Base-by-base conservation (phyloP, 345 rosid species). In the Eucalyptus pauciflora region DNA sequence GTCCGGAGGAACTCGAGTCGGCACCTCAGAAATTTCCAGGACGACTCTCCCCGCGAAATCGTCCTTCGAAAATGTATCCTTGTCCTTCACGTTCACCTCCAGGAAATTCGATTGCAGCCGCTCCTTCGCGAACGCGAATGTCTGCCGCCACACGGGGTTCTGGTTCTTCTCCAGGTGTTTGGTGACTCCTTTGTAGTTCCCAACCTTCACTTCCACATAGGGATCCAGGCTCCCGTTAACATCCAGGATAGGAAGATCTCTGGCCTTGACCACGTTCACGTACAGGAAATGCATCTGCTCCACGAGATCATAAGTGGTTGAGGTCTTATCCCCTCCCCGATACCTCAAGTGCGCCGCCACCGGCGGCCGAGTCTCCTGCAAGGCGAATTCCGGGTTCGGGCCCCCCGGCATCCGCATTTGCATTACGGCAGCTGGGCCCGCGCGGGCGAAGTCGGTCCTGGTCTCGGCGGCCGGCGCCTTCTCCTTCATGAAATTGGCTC, bases 201-300 rank as follows among this genome's bases (percentile, higher is more conserved):
- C 95, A 41, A 93, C 90, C 89, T 87, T 93, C 86, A 92, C 94
- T 85, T 92, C 94, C 58, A 91, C 95, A 31, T 94, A 94, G 51
- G 95, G 95, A 60, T 94, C 95, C 50, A 91, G 90, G 54, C 92
- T 91, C 9, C 95, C 95, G 0, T 89, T 64, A 10, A 93, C 92
- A 85, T 92, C 94, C 88, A 90, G 91, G 7, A 37, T 79, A 10
- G 95, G 94, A 60, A 94, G 90, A 33, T 92, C 94, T 87, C 54
- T 91, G 69, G 94, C 95, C 90, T 94, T 94, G 58, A 93, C 94
- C 7, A 94, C 94, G 50, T 91, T 91, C 67, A 93, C 94, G 64
- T 92, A 94, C 29, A 94, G 93, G 85, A 91, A 94, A 6, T 89
- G 92, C 95, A 94, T 93, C 90, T 91, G 94, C 87, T 94, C 94